phyloP scores from a whole-genome alignment of 169 alveolate species.

The Plasmodium vivax region DNA sequence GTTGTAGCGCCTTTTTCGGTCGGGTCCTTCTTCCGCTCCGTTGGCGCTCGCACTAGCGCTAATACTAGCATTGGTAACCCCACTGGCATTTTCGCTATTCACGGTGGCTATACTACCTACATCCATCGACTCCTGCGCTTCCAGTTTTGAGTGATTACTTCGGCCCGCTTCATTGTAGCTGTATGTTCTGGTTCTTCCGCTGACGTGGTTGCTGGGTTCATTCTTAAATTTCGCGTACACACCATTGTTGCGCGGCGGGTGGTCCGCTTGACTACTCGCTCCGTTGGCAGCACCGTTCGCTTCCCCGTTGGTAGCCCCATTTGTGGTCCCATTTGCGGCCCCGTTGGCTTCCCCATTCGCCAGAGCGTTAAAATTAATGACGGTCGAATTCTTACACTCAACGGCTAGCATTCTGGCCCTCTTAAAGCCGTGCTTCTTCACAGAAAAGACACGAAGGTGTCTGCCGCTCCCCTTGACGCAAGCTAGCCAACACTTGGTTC shows the following conservation, averaged over 20 bases:
- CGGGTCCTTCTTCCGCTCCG: background rate
- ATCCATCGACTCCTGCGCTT: background rate
- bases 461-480: conserved; percentile 71
- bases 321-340: no score
- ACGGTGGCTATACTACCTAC: background rate
- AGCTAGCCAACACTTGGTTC: conserved; percentile 72
- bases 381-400: conserved; percentile 51
- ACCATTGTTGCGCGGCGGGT: background rate
- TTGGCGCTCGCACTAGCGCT: background rate
- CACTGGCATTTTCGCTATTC: background rate
- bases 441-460: conserved; percentile 67
- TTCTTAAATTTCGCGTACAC: background rate
- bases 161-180: background rate
- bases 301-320: background rate
- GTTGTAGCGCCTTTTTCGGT: conserved; percentile 28
- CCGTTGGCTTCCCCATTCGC: background rate
- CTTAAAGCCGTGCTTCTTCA: conserved; percentile 51
- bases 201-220: background rate
- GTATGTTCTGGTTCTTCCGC: background rate
- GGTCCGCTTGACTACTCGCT: background rate
- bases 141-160: background rate
- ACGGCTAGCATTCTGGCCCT: conserved; percentile 53
- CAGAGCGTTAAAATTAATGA: background rate
- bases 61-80: background rate
- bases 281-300: background rate